Evolutionary conservation across 2,329 filamentous ascomycete species (phyloP), one percentile per base, ranked within the genome.

Genomic region (Monilinia fructicola): DNA sequence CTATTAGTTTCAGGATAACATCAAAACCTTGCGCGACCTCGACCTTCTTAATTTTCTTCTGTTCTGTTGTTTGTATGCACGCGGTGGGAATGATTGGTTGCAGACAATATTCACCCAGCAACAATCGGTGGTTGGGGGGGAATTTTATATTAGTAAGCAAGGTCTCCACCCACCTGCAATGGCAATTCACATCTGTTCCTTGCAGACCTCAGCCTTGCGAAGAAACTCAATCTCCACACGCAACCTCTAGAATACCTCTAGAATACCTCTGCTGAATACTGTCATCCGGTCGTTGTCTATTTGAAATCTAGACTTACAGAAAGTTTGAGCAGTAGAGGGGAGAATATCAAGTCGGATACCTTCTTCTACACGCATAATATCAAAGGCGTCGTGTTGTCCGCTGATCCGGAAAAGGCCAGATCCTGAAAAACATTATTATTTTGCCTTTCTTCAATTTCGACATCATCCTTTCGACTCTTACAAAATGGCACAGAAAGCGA

Each of bases 401-500:
- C 9, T 18, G 12, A 50, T 60, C 21, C n/a, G 35, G 50, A 64
- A 64, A 50, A 59, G 31, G 44, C 54, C 63, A 59, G 31, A 56
- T 64, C 35, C 52, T 46, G 11, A 42, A 40, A 56, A 48, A 21
- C n/a, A 42, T n/a, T 44, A 44, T 26, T 65, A 55, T 64, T 55
- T 67, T 63, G 68, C 50, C 67, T 67, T n/a, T 18, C 64, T 54
- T 56, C 38, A 7, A 46, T 0, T 26, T 26, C 21, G 10, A 23
- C 16, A 28, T 11, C 23, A 54, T 28, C 50, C 23, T 48, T 48
- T 26, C 6, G 38, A 18, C 62, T 42, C 38, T 10, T 18, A 52
- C 40, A 42, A 4, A 63, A 77, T 77, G 76, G 76, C 75, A 50
- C 75, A 77, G 68, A 77, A 77, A 68, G 74, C 75, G 31, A 76